These are phyloP conservation scores for Lichtheimia ramosa DNA, from an alignment of 371 early-diverging fungal species.

Conservation along the genomic window DNA sequence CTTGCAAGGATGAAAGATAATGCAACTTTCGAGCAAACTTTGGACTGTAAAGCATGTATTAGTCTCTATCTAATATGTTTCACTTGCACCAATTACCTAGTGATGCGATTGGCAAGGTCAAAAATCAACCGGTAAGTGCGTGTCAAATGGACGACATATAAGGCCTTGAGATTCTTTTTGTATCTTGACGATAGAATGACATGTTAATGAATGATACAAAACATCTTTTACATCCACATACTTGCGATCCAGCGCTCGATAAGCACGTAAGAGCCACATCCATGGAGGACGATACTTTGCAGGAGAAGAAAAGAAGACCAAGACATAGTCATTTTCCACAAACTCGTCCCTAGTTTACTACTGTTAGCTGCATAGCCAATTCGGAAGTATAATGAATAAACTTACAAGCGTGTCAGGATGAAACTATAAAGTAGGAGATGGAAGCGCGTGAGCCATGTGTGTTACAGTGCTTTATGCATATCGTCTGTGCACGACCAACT, in stretches of 20 bases:
- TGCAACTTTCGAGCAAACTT: conserved; percentile 90
- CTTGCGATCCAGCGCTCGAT: conserved; percentile 76
- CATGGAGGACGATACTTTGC: conserved; percentile 77
- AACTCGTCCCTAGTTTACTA: conserved; percentile 54
- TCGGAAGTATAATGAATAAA: background rate
- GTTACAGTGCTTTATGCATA: too few relatives aligned
- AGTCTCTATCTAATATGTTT: background rate
- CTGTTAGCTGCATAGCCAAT: background rate
- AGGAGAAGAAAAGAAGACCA: conserved; percentile 86
- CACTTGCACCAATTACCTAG: conserved; percentile 24
- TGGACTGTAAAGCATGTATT: conserved; percentile 60
- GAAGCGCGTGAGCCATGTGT: too few relatives aligned
- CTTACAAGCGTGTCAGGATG: conserved; percentile 44
- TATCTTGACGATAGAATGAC: conserved; percentile 51
- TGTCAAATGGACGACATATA: conserved; percentile 84
- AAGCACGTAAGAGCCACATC: conserved; percentile 85
- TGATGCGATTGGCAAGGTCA: conserved; percentile 46
- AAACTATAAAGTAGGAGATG: conserved; percentile 17
- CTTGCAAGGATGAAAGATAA: conserved; percentile 73
- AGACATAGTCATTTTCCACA: conserved; percentile 85
- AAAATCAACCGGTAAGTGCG: conserved; percentile 39
- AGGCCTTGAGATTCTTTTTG: conserved; percentile 89
- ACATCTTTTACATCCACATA: conserved; percentile 22
- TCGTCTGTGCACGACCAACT: conserved; percentile 7
- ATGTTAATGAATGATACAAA: background rate